Percentiles rank a stretch among this genome's conserved stretches.
Evolutionary conservation across 345 rosid species (phyloP).

Genomic region (Barbarea vulgaris): DNA sequence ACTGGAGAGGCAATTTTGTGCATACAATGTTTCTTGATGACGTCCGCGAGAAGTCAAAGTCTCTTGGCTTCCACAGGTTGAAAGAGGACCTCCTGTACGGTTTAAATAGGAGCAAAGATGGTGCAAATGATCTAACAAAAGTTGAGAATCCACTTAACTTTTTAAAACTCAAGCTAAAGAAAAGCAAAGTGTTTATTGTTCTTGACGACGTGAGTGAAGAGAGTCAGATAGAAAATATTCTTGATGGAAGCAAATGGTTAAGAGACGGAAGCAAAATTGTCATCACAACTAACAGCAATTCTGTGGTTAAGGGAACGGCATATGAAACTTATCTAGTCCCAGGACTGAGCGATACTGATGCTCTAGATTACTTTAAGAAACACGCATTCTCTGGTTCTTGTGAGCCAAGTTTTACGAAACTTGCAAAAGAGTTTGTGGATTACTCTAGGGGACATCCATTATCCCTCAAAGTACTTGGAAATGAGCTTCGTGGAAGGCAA

Average conservation of each 20-base stretch:
- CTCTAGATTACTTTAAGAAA: neutral
- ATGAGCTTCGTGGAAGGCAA: neutral
- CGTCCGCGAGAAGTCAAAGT: neutral
- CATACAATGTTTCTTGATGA: conserved; percentile 19
- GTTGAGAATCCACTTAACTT: too few relatives aligned
- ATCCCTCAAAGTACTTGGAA: conserved; percentile 40
- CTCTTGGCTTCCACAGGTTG: neutral
- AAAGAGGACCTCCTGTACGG: neutral
- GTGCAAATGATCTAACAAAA: too few relatives aligned
- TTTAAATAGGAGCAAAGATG: neutral
- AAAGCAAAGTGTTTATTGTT: conserved; percentile 21
- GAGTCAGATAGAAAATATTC: conserved; percentile 1
- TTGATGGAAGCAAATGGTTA: conserved; percentile 9
- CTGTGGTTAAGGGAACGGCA: conserved; percentile 3
- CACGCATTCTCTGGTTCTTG: conserved; percentile 17
- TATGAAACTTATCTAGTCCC: conserved; percentile 12
- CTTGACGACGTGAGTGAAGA: conserved; percentile 27
- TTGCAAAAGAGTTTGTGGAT: conserved; percentile 15
- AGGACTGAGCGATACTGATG: conserved; percentile 10
- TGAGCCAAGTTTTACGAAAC: neutral
- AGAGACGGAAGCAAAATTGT: conserved; percentile 32
- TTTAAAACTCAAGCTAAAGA: too few relatives aligned
- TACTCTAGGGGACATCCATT: conserved; percentile 43
- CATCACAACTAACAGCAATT: conserved; percentile 20
- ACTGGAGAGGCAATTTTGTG: neutral